These are phyloP conservation scores for Aspergillus sp. DNA, from an alignment of 2,329 filamentous ascomycete genomes.

Conservation along the genomic window DNA sequence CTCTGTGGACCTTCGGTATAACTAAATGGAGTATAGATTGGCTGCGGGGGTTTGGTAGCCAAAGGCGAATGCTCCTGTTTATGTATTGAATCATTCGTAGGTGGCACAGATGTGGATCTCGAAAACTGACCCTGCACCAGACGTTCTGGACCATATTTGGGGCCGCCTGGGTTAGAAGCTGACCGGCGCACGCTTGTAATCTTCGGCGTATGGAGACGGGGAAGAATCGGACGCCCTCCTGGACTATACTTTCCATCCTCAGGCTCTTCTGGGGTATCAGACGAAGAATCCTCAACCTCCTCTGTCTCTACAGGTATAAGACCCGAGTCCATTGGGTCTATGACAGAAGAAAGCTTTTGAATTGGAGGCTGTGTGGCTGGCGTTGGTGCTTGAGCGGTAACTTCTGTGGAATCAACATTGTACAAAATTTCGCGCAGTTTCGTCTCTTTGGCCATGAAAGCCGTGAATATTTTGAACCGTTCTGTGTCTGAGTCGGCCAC, in stretches of 20 bases:
- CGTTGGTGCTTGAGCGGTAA: slow-evolving; percentile 17
- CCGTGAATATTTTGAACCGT: slow-evolving; percentile 54
- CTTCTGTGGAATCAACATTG: slow-evolving; percentile 46
- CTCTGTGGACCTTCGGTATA: slow-evolving; percentile 45
- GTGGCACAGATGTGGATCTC: slow-evolving; percentile 27
- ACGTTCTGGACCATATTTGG: slow-evolving; percentile 5
- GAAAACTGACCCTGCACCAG: slow-evolving; percentile 7
- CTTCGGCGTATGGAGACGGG: slow-evolving; percentile 23
- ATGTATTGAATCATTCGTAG: slow-evolving; percentile 18
- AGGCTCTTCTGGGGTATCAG: slow-evolving; percentile 13
- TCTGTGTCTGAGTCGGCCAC: slow-evolving; percentile 49
- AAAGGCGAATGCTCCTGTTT: slow-evolving; percentile 29
- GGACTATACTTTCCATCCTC: slow-evolving; percentile 50
- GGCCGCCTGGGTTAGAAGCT: slow-evolving; percentile 23
- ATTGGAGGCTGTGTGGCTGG: slow-evolving; percentile 10
- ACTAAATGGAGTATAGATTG: slow-evolving; percentile 47
- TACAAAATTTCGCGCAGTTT: slow-evolving; percentile 50
- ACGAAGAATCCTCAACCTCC: slow-evolving; percentile 8
- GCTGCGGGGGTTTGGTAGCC: slow-evolving; percentile 37
- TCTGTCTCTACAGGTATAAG: slow-evolving; percentile 36
- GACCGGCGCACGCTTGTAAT: slow-evolving; percentile 25
- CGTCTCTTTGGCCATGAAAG: slow-evolving; percentile 50
- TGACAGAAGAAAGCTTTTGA: slow-evolving; percentile 2
- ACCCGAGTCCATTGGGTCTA: slow-evolving; percentile 28
- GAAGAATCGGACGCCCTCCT: slow-evolving; percentile 52